Conservation (phyloP, 805 yeast species). For the Candida dajiaensis region DNA sequence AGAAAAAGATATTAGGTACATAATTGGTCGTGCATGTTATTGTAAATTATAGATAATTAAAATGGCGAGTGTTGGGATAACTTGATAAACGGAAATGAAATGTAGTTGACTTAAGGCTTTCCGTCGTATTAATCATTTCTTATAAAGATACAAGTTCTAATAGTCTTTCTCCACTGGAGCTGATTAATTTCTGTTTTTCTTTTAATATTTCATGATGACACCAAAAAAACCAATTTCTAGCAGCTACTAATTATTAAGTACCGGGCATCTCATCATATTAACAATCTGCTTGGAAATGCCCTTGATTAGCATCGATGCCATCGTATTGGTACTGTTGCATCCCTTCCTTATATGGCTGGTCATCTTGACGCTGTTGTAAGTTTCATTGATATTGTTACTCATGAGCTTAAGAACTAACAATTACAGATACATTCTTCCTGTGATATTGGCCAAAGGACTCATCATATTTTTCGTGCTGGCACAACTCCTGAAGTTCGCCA, state of each 20-base stretch:
- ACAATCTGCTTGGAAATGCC: background rate
- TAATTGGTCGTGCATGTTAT: background rate
- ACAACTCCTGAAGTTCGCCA: background rate
- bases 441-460: background rate
- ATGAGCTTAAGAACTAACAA: background rate
- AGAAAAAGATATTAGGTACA: constrained; percentile 32
- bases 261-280: no score
- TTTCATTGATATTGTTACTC: no score
- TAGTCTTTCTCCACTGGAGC: no score
- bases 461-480: background rate
- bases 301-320: background rate
- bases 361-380: constrained; percentile 5
- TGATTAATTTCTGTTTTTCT: no score
- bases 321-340: background rate
- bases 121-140: no score
- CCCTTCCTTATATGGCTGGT: background rate
- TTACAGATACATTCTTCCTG: constrained; percentile 6
- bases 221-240: no score
- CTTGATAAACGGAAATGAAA: background rate
- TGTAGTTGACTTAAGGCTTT: no score
- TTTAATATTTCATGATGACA: no score
- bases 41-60: background rate
- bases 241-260: no score
- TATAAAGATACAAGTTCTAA: no score
- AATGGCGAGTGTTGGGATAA: no score